Base-by-base conservation (phyloP, 1,284 basidiomycete genomes). In the Tausonia pullulans region DNA sequence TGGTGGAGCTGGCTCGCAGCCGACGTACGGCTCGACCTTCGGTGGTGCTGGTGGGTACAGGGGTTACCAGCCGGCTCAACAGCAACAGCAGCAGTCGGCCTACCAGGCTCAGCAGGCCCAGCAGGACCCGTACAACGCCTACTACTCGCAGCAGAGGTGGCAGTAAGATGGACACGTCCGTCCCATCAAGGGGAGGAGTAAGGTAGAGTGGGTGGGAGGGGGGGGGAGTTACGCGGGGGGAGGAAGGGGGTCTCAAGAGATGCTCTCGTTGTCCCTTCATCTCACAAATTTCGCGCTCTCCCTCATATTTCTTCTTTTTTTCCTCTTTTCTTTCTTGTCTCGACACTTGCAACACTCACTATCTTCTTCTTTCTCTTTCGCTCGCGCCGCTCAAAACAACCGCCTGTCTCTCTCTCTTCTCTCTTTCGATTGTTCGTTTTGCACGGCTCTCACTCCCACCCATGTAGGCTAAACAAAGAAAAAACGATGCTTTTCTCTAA, bases 31-130 rank as follows among this genome's bases (percentile, higher is more conserved):
- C 10, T 62, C 66, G 53, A 27, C 27, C 27, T 27, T 27, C 27
- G 27, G 27, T 27, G 27, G 27, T 2, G 27, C 27, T 27, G 27
- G 27, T 27, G 27, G 27, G 27, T 27, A 27, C 27, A 27, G 27
- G 27, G 27, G 27, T 27, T 63, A 67, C 27, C 68, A 69, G 59
- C 62, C 58, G n/a, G 64, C 65, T 57, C 48, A 65, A 45, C 59
- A 62, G 63, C 66, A 67, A 48, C 54, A 58, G n/a, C 68, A 67
- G 57, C 57, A 66, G 14, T 16, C 60, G 49, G 58, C 41, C 43
- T 4, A 52, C 43, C 57, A 63, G 56, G 39, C 71, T 0, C 67
- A 71, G 52, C 69, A 70, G 16, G 68, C 69, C 3, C 65, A 61
- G 46, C 66, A 63, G 41, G 64, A 67, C 16, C 65, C 63, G n/a